These are phyloP conservation scores for Epithemia pelagica DNA, from an alignment of 108 stramenopile species.

Conservation along the genomic window DNA sequence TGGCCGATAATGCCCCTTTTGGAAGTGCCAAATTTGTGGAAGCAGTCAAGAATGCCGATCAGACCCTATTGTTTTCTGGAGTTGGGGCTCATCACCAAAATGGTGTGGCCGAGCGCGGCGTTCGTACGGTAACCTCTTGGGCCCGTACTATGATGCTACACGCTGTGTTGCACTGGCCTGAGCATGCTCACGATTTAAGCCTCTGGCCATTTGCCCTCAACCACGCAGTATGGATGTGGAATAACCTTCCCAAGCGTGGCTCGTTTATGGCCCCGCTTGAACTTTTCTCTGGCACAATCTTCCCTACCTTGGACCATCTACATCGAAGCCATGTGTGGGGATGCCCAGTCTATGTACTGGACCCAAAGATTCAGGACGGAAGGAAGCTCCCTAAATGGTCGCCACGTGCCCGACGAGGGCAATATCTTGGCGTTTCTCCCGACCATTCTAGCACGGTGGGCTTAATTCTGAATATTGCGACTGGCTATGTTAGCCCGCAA, in stretches of 20 bases:
- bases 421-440: conserved; percentile 30
- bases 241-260: conserved; percentile 18
- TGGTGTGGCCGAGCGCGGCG: conserved; percentile 28
- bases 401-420: conserved; percentile 26
- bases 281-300: conserved; percentile 10
- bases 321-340: conserved; percentile 26
- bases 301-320: conserved; percentile 7
- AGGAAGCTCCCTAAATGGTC: conserved; percentile 47
- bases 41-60: no score
- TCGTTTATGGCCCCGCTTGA: conserved; percentile 17
- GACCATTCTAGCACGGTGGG: conserved; percentile 27
- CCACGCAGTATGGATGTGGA: conserved; percentile 32
- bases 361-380: conserved; percentile 44
- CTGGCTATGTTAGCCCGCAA: conserved; percentile 34
- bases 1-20: no score
- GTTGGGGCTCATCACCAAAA: conserved; percentile 3
- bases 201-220: conserved; percentile 45
- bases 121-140: conserved; percentile 24
- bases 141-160: conserved; percentile 38
- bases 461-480: conserved; percentile 28
- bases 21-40: no score
- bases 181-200: not conserved
- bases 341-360: conserved; percentile 47
- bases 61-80: not conserved
- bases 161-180: conserved; percentile 38